Base-by-base conservation (phyloP, 139 green algal species). In the Desmodesmus armatus region DNA sequence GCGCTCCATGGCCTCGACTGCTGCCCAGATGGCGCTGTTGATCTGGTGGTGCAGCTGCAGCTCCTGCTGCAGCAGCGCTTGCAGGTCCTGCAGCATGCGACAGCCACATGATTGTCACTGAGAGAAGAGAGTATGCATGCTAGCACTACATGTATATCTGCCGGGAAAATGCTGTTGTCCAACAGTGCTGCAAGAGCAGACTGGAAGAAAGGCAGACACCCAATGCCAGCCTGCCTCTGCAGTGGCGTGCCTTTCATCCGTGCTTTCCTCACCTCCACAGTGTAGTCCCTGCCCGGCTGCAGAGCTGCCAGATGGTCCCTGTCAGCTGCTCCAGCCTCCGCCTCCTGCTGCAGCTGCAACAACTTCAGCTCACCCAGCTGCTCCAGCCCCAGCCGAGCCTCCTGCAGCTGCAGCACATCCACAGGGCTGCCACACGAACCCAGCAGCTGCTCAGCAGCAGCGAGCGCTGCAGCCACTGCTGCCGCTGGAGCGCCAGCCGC, bases 361-460 rank as follows among this genome's bases (percentile, higher is more conserved):
- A 62, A 27, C 17, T n/a, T 27, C 1, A 55, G 70, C 70, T 78
- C 47, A 49, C 23, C 9, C 35, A 74, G n/a, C 23, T 76, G 15
- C 6, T 58, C 35, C 39, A 84, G 62, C 15, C 72, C 3, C 76
- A 82, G 27, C 25, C 49, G 60, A 21, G 53, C n/a, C 17, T 31
- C 55, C n/a, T n/a, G 5, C 31, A 82, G 55, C 53, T 82, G 37
- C 33, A 47, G 19, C 1, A 5, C 25, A 41, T 82, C 76, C 6
- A 82, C 76, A 51, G 76, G 25, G 19, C 15, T 72, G 47, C 76
- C 76, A 41, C 62, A 51, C 9, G 5, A 72, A 7, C 15, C 3
- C 79, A 85, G n/a, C 9, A 85, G 25, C 79, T 85, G 79, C 79
- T 74, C 23, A 5, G 79, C 79, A 49, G 65, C 63, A 35, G 79